These are phyloP conservation scores for Aureobasidium pullulans DNA, from an alignment of 2,329 filamentous ascomycete genomes.

Conservation along the genomic window DNA sequence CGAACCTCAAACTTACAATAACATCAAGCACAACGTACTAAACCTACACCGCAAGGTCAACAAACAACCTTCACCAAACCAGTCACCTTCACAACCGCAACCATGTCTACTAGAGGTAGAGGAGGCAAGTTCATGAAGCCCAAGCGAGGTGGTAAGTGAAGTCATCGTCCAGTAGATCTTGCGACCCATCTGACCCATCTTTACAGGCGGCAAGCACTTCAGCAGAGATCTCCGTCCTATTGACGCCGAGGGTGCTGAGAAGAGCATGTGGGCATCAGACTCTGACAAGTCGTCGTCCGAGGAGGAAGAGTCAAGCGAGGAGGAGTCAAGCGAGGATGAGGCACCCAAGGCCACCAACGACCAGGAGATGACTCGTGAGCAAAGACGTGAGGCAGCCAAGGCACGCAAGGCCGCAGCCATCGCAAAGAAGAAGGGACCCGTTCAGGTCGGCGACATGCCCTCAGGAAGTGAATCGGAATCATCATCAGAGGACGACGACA, in stretches of 20 bases:
- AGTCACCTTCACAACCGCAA: conserved; percentile 25
- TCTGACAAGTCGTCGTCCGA: conserved; percentile 41
- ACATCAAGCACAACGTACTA: neutral
- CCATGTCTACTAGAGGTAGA: conserved; percentile 60
- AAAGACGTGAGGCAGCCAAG: conserved; percentile 81
- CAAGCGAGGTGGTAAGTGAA: conserved; percentile 70
- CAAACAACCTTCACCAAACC: neutral
- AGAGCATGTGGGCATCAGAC: conserved; percentile 72
- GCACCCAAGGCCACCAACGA: conserved; percentile 31
- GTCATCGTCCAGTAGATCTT: neutral
- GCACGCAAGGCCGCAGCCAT: conserved; percentile 86
- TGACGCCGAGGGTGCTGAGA: conserved; percentile 80
- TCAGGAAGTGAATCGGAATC: conserved; percentile 57
- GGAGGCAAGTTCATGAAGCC: conserved; percentile 94
- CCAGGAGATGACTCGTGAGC: conserved; percentile 66
- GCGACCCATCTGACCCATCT: conserved; percentile 17
- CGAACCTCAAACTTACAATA: neutral
- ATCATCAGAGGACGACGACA: conserved; percentile 52
- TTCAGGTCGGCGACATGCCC: conserved; percentile 80
- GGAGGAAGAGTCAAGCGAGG: conserved; percentile 30
- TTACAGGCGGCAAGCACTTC: conserved; percentile 83
- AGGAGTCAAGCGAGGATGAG: conserved; percentile 36
- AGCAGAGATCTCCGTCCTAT: conserved; percentile 83
- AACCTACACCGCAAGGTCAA: neutral
- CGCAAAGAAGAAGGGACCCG: conserved; percentile 60